Evolutionary conservation across 2,329 filamentous ascomycete species (phyloP).

Genomic region (Aschersonia sp.): DNA sequence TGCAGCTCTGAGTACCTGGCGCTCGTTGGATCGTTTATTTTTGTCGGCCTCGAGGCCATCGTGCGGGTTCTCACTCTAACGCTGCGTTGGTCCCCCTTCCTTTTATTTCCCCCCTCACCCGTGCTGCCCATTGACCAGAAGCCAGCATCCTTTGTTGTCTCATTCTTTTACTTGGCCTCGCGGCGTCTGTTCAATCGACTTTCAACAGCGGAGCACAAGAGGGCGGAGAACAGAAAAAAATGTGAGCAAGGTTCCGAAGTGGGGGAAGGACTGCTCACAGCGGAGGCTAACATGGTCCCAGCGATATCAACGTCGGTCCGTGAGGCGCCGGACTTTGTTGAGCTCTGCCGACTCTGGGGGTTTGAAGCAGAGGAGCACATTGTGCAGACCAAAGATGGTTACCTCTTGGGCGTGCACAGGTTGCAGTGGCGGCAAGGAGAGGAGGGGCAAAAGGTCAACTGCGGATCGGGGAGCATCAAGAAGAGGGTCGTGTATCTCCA

Average conservation of each 20-base stretch:
- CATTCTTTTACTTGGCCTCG: slow-evolving; percentile 69
- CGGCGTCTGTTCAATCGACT: slow-evolving; percentile 70
- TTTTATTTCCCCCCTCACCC: not conserved
- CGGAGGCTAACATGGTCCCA: slow-evolving; percentile 28
- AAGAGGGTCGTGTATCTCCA: slow-evolving; percentile 91
- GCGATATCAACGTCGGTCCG: slow-evolving; percentile 63
- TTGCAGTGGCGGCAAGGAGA: slow-evolving; percentile 73
- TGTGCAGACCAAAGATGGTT: slow-evolving; percentile 87
- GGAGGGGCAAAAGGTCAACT: slow-evolving; percentile 65
- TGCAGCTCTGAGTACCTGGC: slow-evolving; percentile 76
- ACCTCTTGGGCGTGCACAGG: slow-evolving; percentile 78
- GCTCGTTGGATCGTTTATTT: slow-evolving; percentile 66
- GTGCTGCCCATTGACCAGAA: slow-evolving; percentile 9
- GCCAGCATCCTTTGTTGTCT: slow-evolving; percentile 62
- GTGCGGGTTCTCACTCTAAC: slow-evolving; percentile 79
- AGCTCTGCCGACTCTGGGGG: slow-evolving; percentile 81
- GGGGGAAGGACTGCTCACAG: slow-evolving; percentile 18
- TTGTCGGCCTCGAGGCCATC: slow-evolving; percentile 70
- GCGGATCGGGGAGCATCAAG: slow-evolving; percentile 47
- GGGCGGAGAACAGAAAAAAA: slow-evolving; percentile 53
- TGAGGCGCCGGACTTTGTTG: slow-evolving; percentile 80
- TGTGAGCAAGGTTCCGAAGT: slow-evolving; percentile 22
- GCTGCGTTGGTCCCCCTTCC: slow-evolving; percentile 47
- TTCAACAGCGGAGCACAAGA: slow-evolving; percentile 53
- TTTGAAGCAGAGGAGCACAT: slow-evolving; percentile 95